Conservation (phyloP, 371 early-diverging fungal genomes). For the Massospora cicadina region DNA sequence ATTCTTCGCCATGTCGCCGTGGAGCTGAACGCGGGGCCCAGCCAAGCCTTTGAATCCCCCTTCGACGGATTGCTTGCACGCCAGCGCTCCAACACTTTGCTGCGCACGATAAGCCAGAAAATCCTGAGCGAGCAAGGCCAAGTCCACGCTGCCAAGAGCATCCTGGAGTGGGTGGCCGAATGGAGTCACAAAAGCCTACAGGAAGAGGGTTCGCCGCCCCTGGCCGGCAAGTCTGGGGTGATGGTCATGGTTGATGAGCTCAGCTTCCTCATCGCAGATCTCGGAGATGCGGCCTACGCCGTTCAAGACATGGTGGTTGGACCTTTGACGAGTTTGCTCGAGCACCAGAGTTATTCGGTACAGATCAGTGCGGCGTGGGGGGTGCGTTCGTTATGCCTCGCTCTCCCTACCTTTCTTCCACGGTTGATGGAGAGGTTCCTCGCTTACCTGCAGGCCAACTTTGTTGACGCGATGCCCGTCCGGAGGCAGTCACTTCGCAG, state of each 20-base stretch:
- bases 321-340: slow-evolving; percentile 42
- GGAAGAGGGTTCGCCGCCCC: not conserved
- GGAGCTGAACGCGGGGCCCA: not conserved
- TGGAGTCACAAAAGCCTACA: not conserved
- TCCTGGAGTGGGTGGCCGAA: slow-evolving; percentile 4
- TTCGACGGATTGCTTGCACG: slow-evolving; percentile 8
- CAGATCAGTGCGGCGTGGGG: slow-evolving; percentile 58
- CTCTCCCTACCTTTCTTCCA: slow-evolving; percentile 43
- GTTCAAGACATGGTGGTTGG: slow-evolving; percentile 47
- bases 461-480: slow-evolving; percentile 24
- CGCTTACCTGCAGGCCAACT: slow-evolving; percentile 36
- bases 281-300: slow-evolving; percentile 54
- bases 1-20: not conserved
- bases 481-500: slow-evolving; percentile 26
- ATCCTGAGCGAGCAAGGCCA: slow-evolving; percentile 11
- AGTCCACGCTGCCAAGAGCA: slow-evolving; percentile 5
- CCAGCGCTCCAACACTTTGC: not conserved
- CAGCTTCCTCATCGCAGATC: slow-evolving; percentile 44
- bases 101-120: not conserved
- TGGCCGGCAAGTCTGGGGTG: slow-evolving; percentile 26
- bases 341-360: slow-evolving; percentile 48
- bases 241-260: slow-evolving; percentile 54
- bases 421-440: slow-evolving; percentile 36
- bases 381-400: slow-evolving; percentile 42
- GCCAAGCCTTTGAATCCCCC: not conserved